Evolutionary conservation across 352 stramenopile genomes (phyloP).

Genomic region (Phytophthora boehmeriae): DNA sequence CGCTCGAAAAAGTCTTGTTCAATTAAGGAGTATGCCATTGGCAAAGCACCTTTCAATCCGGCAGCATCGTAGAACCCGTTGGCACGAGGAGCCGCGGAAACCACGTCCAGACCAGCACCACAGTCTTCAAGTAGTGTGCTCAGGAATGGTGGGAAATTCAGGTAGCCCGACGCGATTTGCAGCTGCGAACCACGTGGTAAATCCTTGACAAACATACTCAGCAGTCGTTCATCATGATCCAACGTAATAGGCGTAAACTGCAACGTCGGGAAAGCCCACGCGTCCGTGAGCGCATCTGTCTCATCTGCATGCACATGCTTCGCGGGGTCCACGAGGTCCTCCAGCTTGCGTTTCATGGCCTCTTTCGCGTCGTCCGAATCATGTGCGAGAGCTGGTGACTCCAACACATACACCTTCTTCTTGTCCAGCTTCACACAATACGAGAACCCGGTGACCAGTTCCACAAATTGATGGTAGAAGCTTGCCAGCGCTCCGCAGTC

Average conservation of each 20-base stretch:
- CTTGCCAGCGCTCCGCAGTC: slow-evolving; percentile 50
- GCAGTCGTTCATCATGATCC: slow-evolving; percentile 58
- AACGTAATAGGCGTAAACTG: slow-evolving; percentile 74
- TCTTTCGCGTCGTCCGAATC: slow-evolving; percentile 42
- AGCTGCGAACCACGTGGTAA: slow-evolving; percentile 54
- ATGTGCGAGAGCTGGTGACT: slow-evolving; percentile 27
- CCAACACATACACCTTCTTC: slow-evolving; percentile 32
- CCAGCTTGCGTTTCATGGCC: slow-evolving; percentile 49
- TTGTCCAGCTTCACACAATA: slow-evolving; percentile 44
- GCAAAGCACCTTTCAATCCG: slow-evolving; percentile 74
- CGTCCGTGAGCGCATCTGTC: slow-evolving; percentile 32
- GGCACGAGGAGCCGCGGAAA: slow-evolving; percentile 66
- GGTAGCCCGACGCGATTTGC: slow-evolving; percentile 77
- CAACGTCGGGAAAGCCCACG: slow-evolving; percentile 78
- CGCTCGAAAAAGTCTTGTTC: slow-evolving; percentile 80
- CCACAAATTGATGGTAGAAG: slow-evolving; percentile 81
- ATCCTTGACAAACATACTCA: slow-evolving; percentile 50
- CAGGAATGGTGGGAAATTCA: slow-evolving; percentile 81
- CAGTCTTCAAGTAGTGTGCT: slow-evolving; percentile 55
- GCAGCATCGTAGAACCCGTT: slow-evolving; percentile 79
- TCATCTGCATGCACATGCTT: slow-evolving; percentile 26
- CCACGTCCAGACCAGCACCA: slow-evolving; percentile 54
- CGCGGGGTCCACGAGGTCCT: slow-evolving; percentile 40
- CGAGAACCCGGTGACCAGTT: slow-evolving; percentile 48
- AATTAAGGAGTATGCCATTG: slow-evolving; percentile 86